These are phyloP conservation scores for Claviceps fusiformis DNA, from an alignment of 2,329 filamentous ascomycete species.

Conservation along the genomic window DNA sequence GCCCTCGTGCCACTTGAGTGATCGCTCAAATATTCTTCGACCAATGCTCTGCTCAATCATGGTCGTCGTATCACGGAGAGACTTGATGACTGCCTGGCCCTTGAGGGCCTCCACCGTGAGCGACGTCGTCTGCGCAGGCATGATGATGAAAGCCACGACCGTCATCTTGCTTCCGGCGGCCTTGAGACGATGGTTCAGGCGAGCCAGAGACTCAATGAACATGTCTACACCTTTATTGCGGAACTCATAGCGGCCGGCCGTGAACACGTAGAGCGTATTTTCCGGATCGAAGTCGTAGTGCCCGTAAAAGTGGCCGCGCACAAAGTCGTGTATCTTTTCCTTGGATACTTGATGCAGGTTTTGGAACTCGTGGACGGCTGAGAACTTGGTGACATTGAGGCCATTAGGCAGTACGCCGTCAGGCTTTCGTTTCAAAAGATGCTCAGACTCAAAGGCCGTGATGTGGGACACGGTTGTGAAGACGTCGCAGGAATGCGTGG, in stretches of 20 bases:
- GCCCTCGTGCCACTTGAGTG: constrained; percentile 89
- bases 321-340: constrained; percentile 96
- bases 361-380: constrained; percentile 96
- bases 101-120: constrained; percentile 91
- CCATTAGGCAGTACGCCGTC: constrained; percentile 95
- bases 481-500: constrained; percentile 83
- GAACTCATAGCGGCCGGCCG: constrained; percentile 92
- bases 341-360: constrained; percentile 94
- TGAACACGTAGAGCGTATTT: constrained; percentile 97
- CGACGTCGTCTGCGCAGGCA: constrained; percentile 92
- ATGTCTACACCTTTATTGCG: constrained; percentile 98
- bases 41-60: constrained; percentile 88
- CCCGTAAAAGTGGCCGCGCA: constrained; percentile 94
- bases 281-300: constrained; percentile 96
- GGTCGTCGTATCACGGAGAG: constrained; percentile 80
- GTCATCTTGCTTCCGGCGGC: constrained; percentile 73
- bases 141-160: constrained; percentile 94
- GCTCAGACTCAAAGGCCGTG: constrained; percentile 95
- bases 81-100: constrained; percentile 95
- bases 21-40: constrained; percentile 86
- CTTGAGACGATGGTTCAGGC: constrained; percentile 90
- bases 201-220: constrained; percentile 95
- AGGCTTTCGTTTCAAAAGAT: constrained; percentile 91
- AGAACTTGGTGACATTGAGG: constrained; percentile 93
- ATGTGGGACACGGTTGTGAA: constrained; percentile 99